phyloP scores from a whole-genome alignment of 441 rosid genomes.

The Dalechampia spathulata region DNA sequence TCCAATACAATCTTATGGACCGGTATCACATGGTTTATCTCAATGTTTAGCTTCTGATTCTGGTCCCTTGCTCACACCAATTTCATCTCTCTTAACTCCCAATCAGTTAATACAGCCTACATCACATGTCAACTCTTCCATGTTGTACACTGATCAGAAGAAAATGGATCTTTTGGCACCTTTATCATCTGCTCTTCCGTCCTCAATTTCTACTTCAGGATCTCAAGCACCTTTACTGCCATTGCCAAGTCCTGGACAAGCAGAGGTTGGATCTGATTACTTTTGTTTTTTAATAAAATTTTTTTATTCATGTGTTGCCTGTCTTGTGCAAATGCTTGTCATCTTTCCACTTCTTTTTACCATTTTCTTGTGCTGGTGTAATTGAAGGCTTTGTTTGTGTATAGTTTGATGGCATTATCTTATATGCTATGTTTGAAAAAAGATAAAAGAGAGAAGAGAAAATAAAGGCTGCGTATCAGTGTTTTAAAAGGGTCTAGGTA shows the following conservation, averaged over 20 bases:
- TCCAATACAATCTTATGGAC: conserved; percentile 17
- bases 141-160: conserved; percentile 23
- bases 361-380: too few relatives aligned
- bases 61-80: conserved; percentile 23
- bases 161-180: conserved; percentile 20
- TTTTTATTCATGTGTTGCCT: background rate
- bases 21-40: conserved; percentile 17
- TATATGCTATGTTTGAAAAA: too few relatives aligned
- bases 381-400: too few relatives aligned
- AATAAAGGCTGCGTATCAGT: too few relatives aligned
- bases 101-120: conserved; percentile 24
- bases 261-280: conserved; percentile 29
- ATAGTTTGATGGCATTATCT: too few relatives aligned
- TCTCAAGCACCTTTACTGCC: conserved; percentile 42
- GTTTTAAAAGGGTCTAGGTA: too few relatives aligned
- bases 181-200: conserved; percentile 15
- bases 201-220: conserved; percentile 17
- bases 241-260: conserved; percentile 29
- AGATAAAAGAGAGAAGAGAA: too few relatives aligned
- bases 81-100: conserved; percentile 21
- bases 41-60: conserved; percentile 21
- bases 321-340: background rate
- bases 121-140: conserved; percentile 18
- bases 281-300: background rate
- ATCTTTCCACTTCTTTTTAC: background rate